Base-by-base conservation (phyloP, 768 basidiomycete species). In the Rhizopogon vulgaris region DNA sequence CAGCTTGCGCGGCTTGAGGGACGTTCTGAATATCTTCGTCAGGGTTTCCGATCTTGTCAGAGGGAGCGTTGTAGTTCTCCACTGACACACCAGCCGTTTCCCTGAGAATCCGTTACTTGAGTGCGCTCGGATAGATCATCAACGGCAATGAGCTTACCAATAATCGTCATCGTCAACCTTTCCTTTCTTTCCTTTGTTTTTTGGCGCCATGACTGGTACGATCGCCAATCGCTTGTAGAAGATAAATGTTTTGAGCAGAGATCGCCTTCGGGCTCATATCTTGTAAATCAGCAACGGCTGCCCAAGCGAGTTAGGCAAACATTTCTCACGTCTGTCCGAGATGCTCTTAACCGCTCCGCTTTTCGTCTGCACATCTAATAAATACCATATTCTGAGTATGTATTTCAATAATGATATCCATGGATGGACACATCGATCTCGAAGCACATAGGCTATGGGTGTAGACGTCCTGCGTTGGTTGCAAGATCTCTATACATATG, bases 141-240 rank as follows among this genome's bases (percentile, higher is more conserved):
- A 37, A 56, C 41, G 34, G 39, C 38, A 48, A 51, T 49, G 45
- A 48, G 58, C 72, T 54, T 55, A 90, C 92, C 92, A 95, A 71
- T 79, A 88, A 37, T 80, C 84, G 57, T 94, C 91, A 59, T 86
- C 83, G 40, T 74, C 75, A 60, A 83, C 86, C 73, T 93, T 93
- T 28, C 78, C 82, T 63, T 93, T 94, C 75, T 94, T 95, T 57
- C 86, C 92, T 65, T 91, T 91, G 65, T 75, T 78, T 66, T 85
- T 85, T 27, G 84, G 83, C 30, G 84, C 52, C 69, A 68, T 68
- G 36, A 46, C 34, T 15, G 8, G 34, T 24, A 34, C 45, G 22
- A 46, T 34, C 18, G 45, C 45, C 45, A 46, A 46, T 46, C 45
- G 32, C 18, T 24, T 34, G 45, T 34, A 15, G 43, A 15, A 24